Evolutionary conservation across 345 rosid genomes (phyloP), one percentile per base, ranked within the genome.

Genomic region (Arabidopsis thaliana): DNA sequence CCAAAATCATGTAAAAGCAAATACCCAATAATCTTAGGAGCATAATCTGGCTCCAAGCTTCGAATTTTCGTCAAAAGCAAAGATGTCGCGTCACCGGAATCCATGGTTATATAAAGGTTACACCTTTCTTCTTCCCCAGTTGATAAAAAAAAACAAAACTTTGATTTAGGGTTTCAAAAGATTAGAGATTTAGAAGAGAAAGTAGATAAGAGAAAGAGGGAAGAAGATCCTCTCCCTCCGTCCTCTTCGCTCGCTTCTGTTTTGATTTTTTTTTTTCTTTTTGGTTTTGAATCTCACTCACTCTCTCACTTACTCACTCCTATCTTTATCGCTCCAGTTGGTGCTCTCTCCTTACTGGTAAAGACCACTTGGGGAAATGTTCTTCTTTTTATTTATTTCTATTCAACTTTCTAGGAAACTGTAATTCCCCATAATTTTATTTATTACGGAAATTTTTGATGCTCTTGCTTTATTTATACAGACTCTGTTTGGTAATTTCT

Each of bases 11-110:
- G 93, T 34, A 95, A 73, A 37, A 92, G 90, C 57, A 95, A 78
- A 71, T 80, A 95, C 34, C 97, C 97, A 85, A 92, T 88, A 86
- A 95, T 92, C 82, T 85, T 92, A 0, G 86, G 79, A 8, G 94
- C 97, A 71, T 90, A 85, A 28, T 88, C 96, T 4, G 91, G 96
- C 84, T 95, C 99, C 69, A 92, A 44, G 48, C 72, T 82, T 58
- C 80, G 82, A 75, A 95, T 83, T 80, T 82, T 92, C 13, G 85
- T 76, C 51, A 89, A 82, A 55, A 95, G 83, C 51, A 95, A 44
- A 62, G 83, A 36, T 37, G 96, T 89, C 7, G 90, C 84, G 61
- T 90, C 96, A 66, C 85, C 91, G 62, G 87, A 79, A 80, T 92
- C 98, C 98, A 95, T 92, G 81, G 84, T 23, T 38, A 16, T 16